A percentile compares a stretch with the other conserved stretches of the same genome.
Conservation (phyloP, 1,284 basidiomycete species). For the Malassezia equina region DNA sequence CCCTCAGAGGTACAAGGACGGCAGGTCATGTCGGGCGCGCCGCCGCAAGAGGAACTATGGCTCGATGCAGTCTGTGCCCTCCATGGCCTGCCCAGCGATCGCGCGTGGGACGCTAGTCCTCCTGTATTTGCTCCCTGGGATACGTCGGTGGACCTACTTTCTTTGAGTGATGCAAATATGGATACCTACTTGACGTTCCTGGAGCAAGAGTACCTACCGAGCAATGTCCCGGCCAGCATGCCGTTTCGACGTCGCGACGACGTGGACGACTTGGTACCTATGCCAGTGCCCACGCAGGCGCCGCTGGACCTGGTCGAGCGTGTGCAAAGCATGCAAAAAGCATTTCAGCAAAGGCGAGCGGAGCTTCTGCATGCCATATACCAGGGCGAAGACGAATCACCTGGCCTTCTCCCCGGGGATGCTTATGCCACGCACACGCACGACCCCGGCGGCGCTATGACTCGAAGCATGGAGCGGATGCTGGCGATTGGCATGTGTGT, state of each 20-base stretch:
- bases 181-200: constrained; percentile 14
- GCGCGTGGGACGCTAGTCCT: background rate
- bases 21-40: constrained; percentile 50
- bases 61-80: constrained; percentile 2
- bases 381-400: background rate
- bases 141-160: constrained; percentile 6
- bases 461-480: constrained; percentile 4
- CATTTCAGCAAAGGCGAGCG: background rate
- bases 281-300: background rate
- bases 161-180: constrained; percentile 2
- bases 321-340: background rate
- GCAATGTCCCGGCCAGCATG: constrained; percentile 7
- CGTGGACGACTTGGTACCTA: constrained; percentile 8
- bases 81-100: background rate
- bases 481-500: constrained; percentile 4
- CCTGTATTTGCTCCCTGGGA: constrained; percentile 14
- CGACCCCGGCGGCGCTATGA: constrained; percentile 6
- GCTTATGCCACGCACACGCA: constrained; percentile 11
- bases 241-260: background rate
- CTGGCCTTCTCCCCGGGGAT: constrained; percentile 1
- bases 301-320: background rate
- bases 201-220: constrained; percentile 6
- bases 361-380: background rate
- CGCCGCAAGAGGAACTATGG: constrained; percentile 1
- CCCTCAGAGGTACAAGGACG: constrained; percentile 15